Percentiles rank a stretch among this genome's conserved stretches.
phyloP scores from a whole-genome alignment of 2,329 filamentous ascomycete genomes.

The Pseudogymnoascus sp. region DNA sequence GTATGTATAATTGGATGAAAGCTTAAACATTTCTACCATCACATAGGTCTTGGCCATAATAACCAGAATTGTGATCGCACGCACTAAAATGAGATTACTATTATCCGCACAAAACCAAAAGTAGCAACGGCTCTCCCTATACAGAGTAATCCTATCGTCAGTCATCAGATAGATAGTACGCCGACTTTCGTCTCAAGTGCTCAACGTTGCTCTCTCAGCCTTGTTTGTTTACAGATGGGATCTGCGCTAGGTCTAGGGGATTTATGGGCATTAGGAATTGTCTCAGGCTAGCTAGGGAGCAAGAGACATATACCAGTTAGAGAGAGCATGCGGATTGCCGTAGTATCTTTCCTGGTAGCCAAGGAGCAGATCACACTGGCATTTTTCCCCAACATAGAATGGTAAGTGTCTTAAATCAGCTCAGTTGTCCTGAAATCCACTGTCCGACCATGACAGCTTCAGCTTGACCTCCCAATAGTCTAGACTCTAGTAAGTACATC shows the following conservation, averaged over 20 bases:
- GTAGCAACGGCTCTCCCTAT: not conserved
- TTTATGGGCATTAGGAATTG: not conserved
- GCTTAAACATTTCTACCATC: too few relatives aligned
- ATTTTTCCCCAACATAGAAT: not conserved
- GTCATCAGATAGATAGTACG: not conserved
- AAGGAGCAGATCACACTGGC: not conserved
- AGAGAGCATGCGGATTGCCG: not conserved
- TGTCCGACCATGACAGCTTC: not conserved
- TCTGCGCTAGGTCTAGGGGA: not conserved
- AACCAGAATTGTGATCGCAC: not conserved
- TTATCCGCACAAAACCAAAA: not conserved
- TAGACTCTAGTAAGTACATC: not conserved
- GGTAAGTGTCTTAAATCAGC: not conserved
- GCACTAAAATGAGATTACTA: not conserved
- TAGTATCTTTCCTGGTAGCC: not conserved
- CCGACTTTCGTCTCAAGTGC: not conserved
- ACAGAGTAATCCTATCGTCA: not conserved
- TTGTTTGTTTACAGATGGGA: not conserved
- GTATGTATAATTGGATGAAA: too few relatives aligned
- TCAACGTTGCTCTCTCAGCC: not conserved
- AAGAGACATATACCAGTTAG: not conserved
- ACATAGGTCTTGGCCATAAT: not conserved
- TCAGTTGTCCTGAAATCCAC: not conserved
- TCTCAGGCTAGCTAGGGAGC: not conserved
- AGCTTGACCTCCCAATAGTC: not conserved